These are phyloP conservation scores for Termitomyces sp. DNA, from an alignment of 768 basidiomycete genomes.

Conservation along the genomic window DNA sequence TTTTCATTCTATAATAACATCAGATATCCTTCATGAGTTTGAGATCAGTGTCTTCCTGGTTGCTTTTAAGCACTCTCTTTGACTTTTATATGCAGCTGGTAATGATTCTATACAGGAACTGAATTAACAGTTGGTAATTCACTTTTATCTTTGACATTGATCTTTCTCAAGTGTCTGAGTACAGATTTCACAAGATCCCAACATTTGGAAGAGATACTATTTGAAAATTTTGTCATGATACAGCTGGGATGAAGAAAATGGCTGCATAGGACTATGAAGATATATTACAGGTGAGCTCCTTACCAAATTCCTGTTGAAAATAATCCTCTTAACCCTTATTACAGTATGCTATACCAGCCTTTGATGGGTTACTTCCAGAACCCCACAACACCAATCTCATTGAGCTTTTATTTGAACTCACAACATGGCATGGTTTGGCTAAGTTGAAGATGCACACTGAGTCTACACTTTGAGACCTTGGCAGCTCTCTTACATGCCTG, in stretches of 20 bases:
- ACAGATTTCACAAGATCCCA: slow-evolving; percentile 4
- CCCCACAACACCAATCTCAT: slow-evolving; percentile 14
- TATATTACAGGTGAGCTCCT: slow-evolving; percentile 26
- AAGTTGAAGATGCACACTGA: slow-evolving; percentile 21
- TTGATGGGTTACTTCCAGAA: slow-evolving; percentile 8
- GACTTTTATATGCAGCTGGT: slow-evolving; percentile 13
- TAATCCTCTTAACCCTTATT: too few relatives aligned
- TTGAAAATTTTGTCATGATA: slow-evolving; percentile 16
- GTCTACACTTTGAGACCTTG: slow-evolving; percentile 3
- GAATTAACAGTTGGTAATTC: slow-evolving; percentile 8
- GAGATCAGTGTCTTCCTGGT: slow-evolving; percentile 20
- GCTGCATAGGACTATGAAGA: slow-evolving; percentile 25
- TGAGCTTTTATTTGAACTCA: slow-evolving; percentile 15
- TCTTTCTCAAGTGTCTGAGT: too few relatives aligned
- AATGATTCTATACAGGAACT: slow-evolving; percentile 9
- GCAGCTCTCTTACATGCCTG: slow-evolving; percentile 3
- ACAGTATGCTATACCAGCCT: slow-evolving; percentile 9
- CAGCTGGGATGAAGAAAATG: slow-evolving; percentile 18
- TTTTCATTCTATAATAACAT: slow-evolving; percentile 14
- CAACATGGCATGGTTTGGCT: slow-evolving; percentile 21
- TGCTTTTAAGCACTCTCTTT: too few relatives aligned
- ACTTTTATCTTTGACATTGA: neutral
- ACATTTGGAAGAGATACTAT: slow-evolving; percentile 17
- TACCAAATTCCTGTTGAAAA: too few relatives aligned
- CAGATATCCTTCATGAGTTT: slow-evolving; percentile 23